A percentile compares a stretch with the other conserved stretches of the same genome.
These are phyloP conservation scores for Pseudogymnoascus destructans DNA, from an alignment of 2,329 filamentous ascomycete genomes.

Conservation along the genomic window DNA sequence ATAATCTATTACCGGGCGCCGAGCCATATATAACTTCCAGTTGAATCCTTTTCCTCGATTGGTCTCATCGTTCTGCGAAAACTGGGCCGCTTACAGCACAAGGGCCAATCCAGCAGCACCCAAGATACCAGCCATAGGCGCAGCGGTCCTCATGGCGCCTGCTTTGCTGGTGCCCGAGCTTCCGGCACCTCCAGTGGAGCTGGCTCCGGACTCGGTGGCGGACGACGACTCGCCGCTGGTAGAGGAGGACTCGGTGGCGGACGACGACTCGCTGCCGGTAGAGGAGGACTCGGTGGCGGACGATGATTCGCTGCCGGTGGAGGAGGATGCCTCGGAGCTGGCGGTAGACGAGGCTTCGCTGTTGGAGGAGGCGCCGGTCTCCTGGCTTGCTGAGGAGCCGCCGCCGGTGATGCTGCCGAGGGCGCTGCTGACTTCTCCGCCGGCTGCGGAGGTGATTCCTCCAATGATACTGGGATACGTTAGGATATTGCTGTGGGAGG, in stretches of 20 bases:
- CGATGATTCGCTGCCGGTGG: neutral
- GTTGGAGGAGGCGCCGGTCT: neutral
- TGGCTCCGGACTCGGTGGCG: neutral
- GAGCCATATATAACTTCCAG: neutral
- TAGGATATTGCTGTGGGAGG: neutral
- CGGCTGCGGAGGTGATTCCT: neutral
- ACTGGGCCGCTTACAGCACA: neutral
- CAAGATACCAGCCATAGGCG: neutral
- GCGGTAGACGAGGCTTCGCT: neutral
- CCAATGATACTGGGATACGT: neutral
- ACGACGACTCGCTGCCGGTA: neutral
- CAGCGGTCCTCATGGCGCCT: neutral
- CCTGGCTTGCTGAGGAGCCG: neutral
- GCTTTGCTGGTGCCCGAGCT: neutral
- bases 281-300: neutral
- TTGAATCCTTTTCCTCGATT: neutral
- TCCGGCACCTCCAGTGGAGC: neutral
- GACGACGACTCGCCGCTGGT: neutral
- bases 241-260: neutral
- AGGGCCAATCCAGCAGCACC: neutral
- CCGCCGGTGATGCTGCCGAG: neutral
- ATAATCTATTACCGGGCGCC: conserved; percentile 7
- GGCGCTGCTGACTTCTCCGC: neutral
- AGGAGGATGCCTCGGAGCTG: neutral
- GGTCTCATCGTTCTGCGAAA: neutral